Evolutionary conservation across 2,329 filamentous ascomycete species (phyloP), one percentile per base, ranked within the genome.

Genomic region (Ophiocordyceps camponoti-rufipedis): DNA sequence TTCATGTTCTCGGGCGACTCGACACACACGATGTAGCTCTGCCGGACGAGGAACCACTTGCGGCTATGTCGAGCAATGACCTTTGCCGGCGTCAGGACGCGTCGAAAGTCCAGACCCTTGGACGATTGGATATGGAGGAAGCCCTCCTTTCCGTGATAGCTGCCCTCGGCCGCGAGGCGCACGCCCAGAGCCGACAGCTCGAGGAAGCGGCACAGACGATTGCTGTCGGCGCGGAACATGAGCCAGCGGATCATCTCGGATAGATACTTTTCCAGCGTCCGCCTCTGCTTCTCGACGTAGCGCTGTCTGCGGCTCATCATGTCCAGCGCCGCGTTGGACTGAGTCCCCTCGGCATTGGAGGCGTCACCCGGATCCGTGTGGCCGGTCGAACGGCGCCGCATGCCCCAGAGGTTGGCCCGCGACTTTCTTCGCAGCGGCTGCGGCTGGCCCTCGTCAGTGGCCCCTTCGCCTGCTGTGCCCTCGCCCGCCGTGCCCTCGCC

Each of bases 1-100:
- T 94, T 89, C 83, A 96, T 94, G 54, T 94, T 94, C 60, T 96
- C 89, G 0, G 91, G 91, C 0, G 91, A 95, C 58, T 96, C 89
- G n/a, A 96, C 88, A 53, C 89, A 95, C 41, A 94, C 89, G 48
- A 98, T 81, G 57, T 98, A 98, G 65, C 87, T 96, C 62, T 96
- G 88, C 44, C 91, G 74, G n/a, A 98, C 87, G 18, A 96, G 70
- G 59, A 98, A 98, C 91, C 91, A 98, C 61, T 95, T 95, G 16
- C 87, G 85, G 49, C 78, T 82, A 62, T 95, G 88, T 12, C 87
- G 77, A 45, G 79, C 78, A 56, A 87, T 84, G 50, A 94, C 73
- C 54, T 87, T 80, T 44, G 76, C 71, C 0, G 86, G 85, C 2
- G 80, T 87, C 57, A 91, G 69, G 32, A 88, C 81, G 52, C 81